These are phyloP conservation scores for Psidium friedrichsthalianum DNA, from an alignment of 345 rosid genomes.

Conservation along the genomic window DNA sequence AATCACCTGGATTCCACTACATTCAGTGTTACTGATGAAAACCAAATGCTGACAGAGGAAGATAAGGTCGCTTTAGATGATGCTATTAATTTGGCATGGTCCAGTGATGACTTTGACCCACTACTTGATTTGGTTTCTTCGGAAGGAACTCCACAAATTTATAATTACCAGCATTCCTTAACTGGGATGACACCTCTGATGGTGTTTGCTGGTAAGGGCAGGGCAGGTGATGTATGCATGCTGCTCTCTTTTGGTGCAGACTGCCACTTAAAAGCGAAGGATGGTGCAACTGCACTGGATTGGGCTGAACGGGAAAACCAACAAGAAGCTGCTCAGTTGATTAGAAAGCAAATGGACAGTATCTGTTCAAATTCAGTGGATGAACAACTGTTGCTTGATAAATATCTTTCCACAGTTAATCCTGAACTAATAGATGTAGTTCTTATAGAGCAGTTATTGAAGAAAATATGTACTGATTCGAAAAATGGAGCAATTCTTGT, in stretches of 20 bases:
- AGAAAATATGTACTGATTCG: constrained; percentile 62
- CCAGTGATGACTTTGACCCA: constrained; percentile 65
- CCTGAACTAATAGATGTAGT: constrained; percentile 60
- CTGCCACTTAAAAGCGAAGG: constrained; percentile 44
- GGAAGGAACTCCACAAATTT: constrained; percentile 36
- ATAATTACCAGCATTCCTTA: constrained; percentile 65
- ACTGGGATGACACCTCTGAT: constrained; percentile 73
- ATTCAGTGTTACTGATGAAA: constrained; percentile 18
- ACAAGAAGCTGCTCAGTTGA: constrained; percentile 51
- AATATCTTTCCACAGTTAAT: constrained; percentile 49
- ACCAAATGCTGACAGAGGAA: constrained; percentile 42
- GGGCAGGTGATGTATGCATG: constrained; percentile 70
- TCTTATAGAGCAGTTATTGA: constrained; percentile 65
- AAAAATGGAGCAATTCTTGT: constrained; percentile 84
- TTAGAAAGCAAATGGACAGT: constrained; percentile 40
- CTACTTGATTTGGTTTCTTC: constrained; percentile 66
- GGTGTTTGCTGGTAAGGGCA: constrained; percentile 87
- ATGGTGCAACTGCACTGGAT: constrained; percentile 55
- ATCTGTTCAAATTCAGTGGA: constrained; percentile 19
- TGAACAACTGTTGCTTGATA: constrained; percentile 45
- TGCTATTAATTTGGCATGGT: constrained; percentile 76
- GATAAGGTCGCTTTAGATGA: constrained; percentile 65
- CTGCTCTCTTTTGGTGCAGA: constrained; percentile 74
- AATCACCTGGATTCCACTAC: constrained; percentile 41
- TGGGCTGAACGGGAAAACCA: constrained; percentile 61